A percentile compares a stretch with the other conserved stretches of the same genome.
These are phyloP conservation scores for Isochrysis galbana DNA, from an alignment of 78 protist species.

Conservation along the genomic window DNA sequence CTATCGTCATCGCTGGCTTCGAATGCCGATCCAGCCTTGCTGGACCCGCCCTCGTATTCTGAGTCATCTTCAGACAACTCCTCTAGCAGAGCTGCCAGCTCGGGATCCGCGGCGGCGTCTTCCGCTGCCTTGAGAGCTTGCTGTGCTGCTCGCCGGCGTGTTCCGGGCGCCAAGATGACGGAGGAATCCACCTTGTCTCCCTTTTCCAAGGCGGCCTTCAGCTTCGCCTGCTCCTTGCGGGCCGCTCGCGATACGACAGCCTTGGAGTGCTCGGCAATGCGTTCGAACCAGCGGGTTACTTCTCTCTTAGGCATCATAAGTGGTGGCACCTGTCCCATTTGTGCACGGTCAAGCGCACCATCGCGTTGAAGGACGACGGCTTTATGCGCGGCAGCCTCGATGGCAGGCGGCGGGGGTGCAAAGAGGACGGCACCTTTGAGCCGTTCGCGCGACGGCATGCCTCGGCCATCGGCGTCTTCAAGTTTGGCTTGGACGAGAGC, in stretches of 20 bases:
- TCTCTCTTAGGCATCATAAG: not conserved
- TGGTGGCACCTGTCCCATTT: not conserved
- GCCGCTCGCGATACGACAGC: not conserved
- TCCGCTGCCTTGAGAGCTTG: not conserved
- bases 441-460: not conserved
- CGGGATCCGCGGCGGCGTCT: not conserved
- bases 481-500: not conserved
- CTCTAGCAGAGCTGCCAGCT: not conserved
- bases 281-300: not conserved
- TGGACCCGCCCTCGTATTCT: not conserved
- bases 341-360: not conserved
- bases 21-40: not conserved
- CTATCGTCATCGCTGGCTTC: not conserved
- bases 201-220: not conserved
- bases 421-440: not conserved
- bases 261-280: not conserved
- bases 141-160: not conserved
- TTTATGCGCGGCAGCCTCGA: not conserved
- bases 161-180: not conserved
- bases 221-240: not conserved
- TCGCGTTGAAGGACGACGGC: not conserved
- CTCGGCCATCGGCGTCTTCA: not conserved
- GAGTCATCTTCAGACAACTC: not conserved
- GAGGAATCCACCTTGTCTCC: not conserved
- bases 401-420: not conserved